phyloP scores from a whole-genome alignment of 768 basidiomycete species.

The Chlorophyllum brunneum region DNA sequence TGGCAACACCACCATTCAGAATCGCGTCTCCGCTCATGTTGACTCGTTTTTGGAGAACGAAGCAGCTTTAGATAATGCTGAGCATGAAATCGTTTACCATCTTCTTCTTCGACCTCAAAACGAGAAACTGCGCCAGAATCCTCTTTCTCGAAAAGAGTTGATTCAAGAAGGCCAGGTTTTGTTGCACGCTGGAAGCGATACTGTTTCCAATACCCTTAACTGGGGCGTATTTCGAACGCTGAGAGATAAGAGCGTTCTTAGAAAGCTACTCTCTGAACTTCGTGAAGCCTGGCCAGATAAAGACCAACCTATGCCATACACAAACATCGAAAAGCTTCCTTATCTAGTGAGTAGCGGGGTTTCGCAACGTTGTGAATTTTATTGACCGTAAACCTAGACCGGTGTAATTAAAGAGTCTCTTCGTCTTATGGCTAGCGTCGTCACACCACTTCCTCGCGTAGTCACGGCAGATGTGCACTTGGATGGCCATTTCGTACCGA shows the following conservation, averaged over 20 bases:
- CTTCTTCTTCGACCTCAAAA: slow-evolving; percentile 16
- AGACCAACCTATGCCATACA: slow-evolving; percentile 21
- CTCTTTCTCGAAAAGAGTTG: neutral
- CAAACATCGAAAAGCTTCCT: slow-evolving; percentile 31
- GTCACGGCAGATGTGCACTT: slow-evolving; percentile 31
- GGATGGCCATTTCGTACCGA: slow-evolving; percentile 30
- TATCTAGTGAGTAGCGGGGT: slow-evolving; percentile 27
- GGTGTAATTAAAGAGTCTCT: slow-evolving; percentile 46
- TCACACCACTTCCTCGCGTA: slow-evolving; percentile 34
- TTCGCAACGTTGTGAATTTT: neutral
- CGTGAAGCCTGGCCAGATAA: slow-evolving; percentile 29
- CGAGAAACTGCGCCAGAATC: neutral
- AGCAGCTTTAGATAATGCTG: slow-evolving; percentile 18
- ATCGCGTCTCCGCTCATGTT: slow-evolving; percentile 17
- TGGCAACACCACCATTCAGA: slow-evolving; percentile 13
- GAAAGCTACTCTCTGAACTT: slow-evolving; percentile 25
- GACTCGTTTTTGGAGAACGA: slow-evolving; percentile 24
- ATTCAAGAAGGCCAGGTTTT: neutral
- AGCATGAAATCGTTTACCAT: slow-evolving; percentile 34
- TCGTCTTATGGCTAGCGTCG: slow-evolving; percentile 35
- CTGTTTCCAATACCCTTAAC: slow-evolving; percentile 23
- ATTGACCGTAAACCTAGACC: slow-evolving; percentile 31
- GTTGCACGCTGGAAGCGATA: slow-evolving; percentile 28
- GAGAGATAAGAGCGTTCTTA: slow-evolving; percentile 16
- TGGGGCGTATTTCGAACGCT: slow-evolving; percentile 24